phyloP scores from a whole-genome alignment of 2,329 filamentous ascomycete genomes.

The Mycosphaerelloides madeirae region DNA sequence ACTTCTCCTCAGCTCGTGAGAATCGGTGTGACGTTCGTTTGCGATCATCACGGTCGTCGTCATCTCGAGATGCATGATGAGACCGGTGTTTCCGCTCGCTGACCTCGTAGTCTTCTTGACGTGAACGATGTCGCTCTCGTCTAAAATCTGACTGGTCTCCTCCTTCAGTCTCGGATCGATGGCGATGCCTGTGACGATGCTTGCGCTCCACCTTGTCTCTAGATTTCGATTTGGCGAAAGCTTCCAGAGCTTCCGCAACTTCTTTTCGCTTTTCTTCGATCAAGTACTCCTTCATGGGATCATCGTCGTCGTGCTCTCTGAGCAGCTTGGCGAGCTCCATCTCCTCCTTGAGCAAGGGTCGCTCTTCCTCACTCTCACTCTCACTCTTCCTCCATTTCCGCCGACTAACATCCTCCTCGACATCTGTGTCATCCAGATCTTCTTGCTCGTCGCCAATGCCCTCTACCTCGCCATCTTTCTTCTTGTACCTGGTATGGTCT shows the following conservation, averaged over 20 bases:
- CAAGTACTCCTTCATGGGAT: slow-evolving; percentile 92
- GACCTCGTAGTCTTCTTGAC: background rate
- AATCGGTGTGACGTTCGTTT: background rate
- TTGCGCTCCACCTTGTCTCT: slow-evolving; percentile 43
- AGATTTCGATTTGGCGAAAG: slow-evolving; percentile 46
- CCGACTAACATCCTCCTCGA: slow-evolving; percentile 37
- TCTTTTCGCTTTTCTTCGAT: slow-evolving; percentile 90
- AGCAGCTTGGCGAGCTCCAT: slow-evolving; percentile 70
- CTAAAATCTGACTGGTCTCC: slow-evolving; percentile 1
- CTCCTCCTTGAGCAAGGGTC: slow-evolving; percentile 75
- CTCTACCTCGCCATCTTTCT: slow-evolving; percentile 62
- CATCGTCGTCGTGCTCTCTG: slow-evolving; percentile 75
- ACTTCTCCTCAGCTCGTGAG: background rate
- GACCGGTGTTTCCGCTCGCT: background rate
- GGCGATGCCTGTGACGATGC: slow-evolving; percentile 43
- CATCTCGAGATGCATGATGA: background rate
- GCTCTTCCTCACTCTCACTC: slow-evolving; percentile 37
- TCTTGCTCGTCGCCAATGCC: slow-evolving; percentile 45
- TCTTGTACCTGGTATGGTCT: slow-evolving; percentile 89
- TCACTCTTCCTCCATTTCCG: slow-evolving; percentile 40
- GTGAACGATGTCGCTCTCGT: slow-evolving; percentile 1
- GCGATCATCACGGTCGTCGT: background rate
- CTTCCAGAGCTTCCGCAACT: slow-evolving; percentile 64
- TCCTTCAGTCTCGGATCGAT: slow-evolving; percentile 17
- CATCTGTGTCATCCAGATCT: slow-evolving; percentile 37